Base-by-base conservation (phyloP, 768 basidiomycete genomes). In the Mycena rebaudengoi region DNA sequence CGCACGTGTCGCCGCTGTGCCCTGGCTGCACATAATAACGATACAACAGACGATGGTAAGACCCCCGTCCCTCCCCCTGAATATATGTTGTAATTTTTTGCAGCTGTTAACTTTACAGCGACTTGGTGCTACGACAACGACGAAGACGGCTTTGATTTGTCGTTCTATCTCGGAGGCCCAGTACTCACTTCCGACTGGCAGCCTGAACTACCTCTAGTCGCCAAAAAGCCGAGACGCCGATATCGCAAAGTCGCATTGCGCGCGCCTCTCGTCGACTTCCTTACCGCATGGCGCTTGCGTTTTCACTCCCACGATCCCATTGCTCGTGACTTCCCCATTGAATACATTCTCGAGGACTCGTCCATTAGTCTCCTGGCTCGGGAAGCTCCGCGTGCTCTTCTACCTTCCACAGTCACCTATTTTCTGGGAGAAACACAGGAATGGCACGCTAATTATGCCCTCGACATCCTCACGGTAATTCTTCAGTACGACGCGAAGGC, bases 121-220 rank as follows among this genome's bases (percentile, higher is more conserved):
- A 12, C 14, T 29, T 26, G 18, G 46, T 59, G 57, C 37, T 59
- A 46, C 37, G 57, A 59, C 13, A 49, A 49, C 20, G 21, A 49
- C 21, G 16, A 7, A 10, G 23, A 26, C 37, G 14, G 20, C 43
- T 59, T 49, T 18, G 26, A 49, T 16, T 1, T 49, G 8, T 23
- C 35, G 16, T 2, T 0, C 8, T 46, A 14, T 21, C 46, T 49
- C 20, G 11, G 8, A 3, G 25, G 23, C 7, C 12, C 13, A 2
- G 6, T 33, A 33, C 37, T 29, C 5, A n/a, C 32, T 8, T 23
- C 13, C 0, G 28, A 21, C 28, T 13, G 30, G 1, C 4, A 20
- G 4, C 28, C 46, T 2, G 35, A 29, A 3, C 1, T 3, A 4
- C 44, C 28, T 5, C 8, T 5, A 3, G 35, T 35, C 0, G 11